These are phyloP conservation scores for Solanum etuberosum DNA, from an alignment of 257 asterid species.

Conservation along the genomic window DNA sequence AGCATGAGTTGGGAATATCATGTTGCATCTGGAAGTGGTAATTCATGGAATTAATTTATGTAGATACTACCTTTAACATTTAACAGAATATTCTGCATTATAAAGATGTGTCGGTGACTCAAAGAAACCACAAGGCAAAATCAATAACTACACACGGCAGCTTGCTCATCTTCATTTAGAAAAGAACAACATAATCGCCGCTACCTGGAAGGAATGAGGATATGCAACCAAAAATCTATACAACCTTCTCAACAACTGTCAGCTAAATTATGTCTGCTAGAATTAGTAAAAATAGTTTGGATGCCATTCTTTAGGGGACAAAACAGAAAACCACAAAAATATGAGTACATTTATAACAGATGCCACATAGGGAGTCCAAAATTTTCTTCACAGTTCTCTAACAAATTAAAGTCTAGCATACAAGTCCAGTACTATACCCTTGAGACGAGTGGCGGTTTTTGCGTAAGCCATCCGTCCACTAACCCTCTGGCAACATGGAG, in stretches of 20 bases:
- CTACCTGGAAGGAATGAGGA: background rate
- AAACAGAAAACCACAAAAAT: background rate
- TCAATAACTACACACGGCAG: background rate
- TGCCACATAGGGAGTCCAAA: background rate
- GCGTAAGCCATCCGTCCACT: conserved; percentile 56
- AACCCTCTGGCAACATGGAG: conserved; percentile 76
- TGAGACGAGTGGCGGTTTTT: conserved; percentile 27
- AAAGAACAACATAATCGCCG: background rate
- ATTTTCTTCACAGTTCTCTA: background rate
- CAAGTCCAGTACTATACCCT: conserved; percentile 34
- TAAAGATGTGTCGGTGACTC: background rate
- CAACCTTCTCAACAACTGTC: background rate
- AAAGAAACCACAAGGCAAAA: background rate
- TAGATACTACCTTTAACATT: background rate
- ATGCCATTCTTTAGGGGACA: background rate
- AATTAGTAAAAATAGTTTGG: background rate
- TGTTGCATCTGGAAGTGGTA: background rate
- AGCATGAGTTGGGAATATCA: background rate
- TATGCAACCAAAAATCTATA: background rate
- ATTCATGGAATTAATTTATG: background rate
- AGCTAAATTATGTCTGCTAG: background rate
- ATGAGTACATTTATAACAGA: background rate
- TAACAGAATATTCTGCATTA: background rate
- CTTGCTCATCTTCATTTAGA: background rate
- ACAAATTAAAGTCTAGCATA: background rate